These are phyloP conservation scores for Haplosporangium gracile DNA, from an alignment of 192 early-diverging fungal genomes.

Conservation along the genomic window DNA sequence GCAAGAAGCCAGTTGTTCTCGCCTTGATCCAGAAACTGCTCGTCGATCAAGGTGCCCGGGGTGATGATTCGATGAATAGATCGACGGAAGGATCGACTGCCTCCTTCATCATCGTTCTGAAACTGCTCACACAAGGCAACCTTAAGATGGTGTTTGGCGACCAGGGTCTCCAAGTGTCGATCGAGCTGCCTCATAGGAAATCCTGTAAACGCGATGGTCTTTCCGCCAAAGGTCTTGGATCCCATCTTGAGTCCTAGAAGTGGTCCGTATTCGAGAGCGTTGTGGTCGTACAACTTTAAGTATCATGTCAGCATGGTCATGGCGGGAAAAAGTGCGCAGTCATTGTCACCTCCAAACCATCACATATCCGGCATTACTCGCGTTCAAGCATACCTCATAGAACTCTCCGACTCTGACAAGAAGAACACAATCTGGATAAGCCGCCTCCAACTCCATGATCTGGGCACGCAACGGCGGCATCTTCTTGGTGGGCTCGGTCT, in stretches of 20 bases:
- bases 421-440: conserved; percentile 77
- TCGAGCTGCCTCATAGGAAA: conserved; percentile 76
- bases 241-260: conserved; percentile 79
- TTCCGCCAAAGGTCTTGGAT: conserved; percentile 70
- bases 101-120: conserved; percentile 45
- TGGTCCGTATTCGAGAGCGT: conserved; percentile 75
- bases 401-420: conserved; percentile 85
- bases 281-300: conserved; percentile 74
- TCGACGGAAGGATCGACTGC: conserved; percentile 69
- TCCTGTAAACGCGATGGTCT: conserved; percentile 73
- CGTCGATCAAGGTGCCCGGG: conserved; percentile 88
- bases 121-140: conserved; percentile 83
- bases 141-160: conserved; percentile 66
- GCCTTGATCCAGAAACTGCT: conserved; percentile 71
- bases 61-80: conserved; percentile 86
- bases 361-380: neutral
- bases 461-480: conserved; percentile 34
- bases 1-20: conserved; percentile 85
- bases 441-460: conserved; percentile 54
- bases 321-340: neutral
- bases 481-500: conserved; percentile 2
- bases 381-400: conserved; percentile 69
- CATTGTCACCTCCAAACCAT: neutral
- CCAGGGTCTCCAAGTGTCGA: conserved; percentile 75
- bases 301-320: neutral